Conservation (phyloP, 192 early-diverging fungal genomes). For the Coemansia sp. region DNA sequence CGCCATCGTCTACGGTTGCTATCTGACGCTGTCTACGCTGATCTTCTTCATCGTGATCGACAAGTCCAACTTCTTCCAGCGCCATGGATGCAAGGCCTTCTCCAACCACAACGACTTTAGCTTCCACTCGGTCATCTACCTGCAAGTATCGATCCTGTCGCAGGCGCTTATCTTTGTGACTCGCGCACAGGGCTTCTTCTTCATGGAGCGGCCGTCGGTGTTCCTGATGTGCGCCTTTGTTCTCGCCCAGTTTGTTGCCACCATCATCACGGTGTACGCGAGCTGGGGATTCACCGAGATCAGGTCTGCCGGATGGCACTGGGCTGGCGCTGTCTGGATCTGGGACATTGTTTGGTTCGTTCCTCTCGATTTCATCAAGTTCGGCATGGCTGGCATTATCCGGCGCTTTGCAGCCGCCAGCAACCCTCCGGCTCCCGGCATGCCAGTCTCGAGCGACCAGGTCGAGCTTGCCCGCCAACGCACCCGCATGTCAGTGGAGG, state of each 20-base stretch:
- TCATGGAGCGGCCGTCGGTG: conserved; percentile 68
- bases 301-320: conserved; percentile 70
- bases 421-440: conserved; percentile 36
- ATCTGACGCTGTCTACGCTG: conserved; percentile 78
- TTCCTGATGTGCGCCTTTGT: conserved; percentile 69
- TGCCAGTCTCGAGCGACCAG: conserved; percentile 31
- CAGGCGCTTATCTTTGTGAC: conserved; percentile 80
- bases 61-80: conserved; percentile 67
- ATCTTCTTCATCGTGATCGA: conserved; percentile 66
- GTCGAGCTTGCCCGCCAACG: conserved; percentile 58
- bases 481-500: conserved; percentile 56
- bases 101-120: conserved; percentile 64
- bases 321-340: conserved; percentile 75
- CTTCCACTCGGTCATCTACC: conserved; percentile 75
- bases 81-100: conserved; percentile 57
- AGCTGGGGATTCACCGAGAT: conserved; percentile 78
- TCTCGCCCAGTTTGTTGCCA: conserved; percentile 70
- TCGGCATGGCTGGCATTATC: conserved; percentile 63
- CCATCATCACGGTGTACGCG: conserved; percentile 82
- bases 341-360: conserved; percentile 80
- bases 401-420: conserved; percentile 54
- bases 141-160: conserved; percentile 77
- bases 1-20: conserved; percentile 83
- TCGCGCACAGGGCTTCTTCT: conserved; percentile 75
- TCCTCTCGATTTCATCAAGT: conserved; percentile 78